A percentile compares a stretch with the other conserved stretches of the same genome.
Conservation (phyloP, 345 rosid species). For the Eucalyptus melliodora region DNA sequence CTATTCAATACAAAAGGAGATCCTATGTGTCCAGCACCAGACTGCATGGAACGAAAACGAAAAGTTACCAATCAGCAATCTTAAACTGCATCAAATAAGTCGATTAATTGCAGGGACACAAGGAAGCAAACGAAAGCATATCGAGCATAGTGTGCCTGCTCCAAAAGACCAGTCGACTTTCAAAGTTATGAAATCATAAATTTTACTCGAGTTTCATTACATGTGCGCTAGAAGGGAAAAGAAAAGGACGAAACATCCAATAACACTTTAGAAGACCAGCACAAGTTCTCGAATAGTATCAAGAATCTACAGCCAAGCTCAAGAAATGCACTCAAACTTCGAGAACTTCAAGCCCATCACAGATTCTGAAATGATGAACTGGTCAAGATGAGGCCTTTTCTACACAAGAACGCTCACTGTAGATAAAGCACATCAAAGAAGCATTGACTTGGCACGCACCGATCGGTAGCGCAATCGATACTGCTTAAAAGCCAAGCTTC, state of each 20-base stretch:
- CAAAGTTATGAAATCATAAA: background rate
- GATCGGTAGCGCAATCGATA: background rate
- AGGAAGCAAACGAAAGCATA: background rate
- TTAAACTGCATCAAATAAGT: background rate
- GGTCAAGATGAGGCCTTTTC: background rate
- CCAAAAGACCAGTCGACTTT: background rate
- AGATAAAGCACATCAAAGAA: background rate
- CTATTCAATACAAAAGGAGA: slow-evolving; percentile 13
- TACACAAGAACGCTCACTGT: background rate
- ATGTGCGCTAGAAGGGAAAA: background rate
- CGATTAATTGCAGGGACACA: background rate
- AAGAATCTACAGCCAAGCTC: background rate
- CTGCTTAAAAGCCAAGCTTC: background rate
- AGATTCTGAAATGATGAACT: background rate
- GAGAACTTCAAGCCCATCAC: background rate
- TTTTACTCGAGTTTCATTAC: background rate
- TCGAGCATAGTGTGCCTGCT: background rate
- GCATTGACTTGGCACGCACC: background rate
- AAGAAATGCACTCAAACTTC: background rate
- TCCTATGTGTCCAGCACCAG: slow-evolving; percentile 19
- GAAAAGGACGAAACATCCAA: background rate
- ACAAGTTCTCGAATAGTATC: background rate
- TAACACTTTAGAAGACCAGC: background rate
- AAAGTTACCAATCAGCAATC: background rate
- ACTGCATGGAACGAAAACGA: slow-evolving; percentile 8